Percentiles rank a stretch among this genome's conserved stretches.
Evolutionary conservation across 176 grass and related monocot genomes (phyloP).

Genomic region (Triticum turgidum): DNA sequence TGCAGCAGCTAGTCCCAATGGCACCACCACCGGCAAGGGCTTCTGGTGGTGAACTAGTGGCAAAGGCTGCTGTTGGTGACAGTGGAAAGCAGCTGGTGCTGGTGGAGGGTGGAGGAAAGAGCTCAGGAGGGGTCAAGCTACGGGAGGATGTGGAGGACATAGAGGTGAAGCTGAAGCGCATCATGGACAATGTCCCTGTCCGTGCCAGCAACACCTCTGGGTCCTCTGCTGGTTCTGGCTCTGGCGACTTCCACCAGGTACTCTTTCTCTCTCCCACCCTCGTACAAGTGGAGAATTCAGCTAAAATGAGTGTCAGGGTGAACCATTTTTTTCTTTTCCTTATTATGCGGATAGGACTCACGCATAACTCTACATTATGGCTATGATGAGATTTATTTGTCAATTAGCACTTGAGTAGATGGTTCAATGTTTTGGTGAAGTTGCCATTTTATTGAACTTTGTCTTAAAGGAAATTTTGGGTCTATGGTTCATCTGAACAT

Average conservation of each 20-base stretch:
- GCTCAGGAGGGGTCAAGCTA: conserved; percentile 63
- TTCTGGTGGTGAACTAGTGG: conserved; percentile 32
- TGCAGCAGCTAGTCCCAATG: conserved; percentile 58
- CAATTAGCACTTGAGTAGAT: conserved; percentile 6
- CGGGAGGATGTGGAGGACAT: conserved; percentile 92
- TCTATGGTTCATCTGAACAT: neutral
- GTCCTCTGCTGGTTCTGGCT: conserved; percentile 85
- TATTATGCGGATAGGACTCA: neutral
- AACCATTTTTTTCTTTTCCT: neutral
- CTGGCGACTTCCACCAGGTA: conserved; percentile 98
- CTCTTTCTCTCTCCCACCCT: neutral
- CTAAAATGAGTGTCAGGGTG: neutral
- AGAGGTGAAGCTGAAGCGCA: conserved; percentile 88
- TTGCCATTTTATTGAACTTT: neutral
- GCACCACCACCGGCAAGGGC: conserved; percentile 24
- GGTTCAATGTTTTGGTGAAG: neutral
- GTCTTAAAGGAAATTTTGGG: neutral
- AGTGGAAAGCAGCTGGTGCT: conserved; percentile 50
- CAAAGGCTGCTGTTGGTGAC: conserved; percentile 22
- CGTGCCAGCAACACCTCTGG: conserved; percentile 91
- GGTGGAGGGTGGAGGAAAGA: conserved; percentile 37
- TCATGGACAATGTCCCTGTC: conserved; percentile 89
- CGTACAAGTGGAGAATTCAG: neutral
- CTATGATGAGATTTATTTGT: neutral
- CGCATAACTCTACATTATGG: neutral